Conservation (phyloP, 257 asterid species). For the Ballota nigra region DNA sequence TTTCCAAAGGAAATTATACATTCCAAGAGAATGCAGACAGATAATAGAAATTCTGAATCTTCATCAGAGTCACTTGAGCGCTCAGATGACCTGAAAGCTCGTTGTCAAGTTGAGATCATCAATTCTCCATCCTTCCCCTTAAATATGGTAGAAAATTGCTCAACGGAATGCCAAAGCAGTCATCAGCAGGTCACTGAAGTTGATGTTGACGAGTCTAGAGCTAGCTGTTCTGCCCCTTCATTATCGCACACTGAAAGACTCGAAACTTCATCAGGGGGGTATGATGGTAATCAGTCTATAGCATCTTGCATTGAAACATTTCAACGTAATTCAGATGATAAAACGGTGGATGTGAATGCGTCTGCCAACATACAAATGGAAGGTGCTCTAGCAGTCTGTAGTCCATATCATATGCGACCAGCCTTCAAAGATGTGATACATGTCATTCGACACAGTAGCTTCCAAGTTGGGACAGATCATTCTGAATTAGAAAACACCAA, state of each 20-base stretch:
- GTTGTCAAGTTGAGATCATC: neutral
- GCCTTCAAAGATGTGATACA: neutral
- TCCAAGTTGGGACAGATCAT: neutral
- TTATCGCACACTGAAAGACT: slow-evolving; percentile 42
- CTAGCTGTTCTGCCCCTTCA: slow-evolving; percentile 54
- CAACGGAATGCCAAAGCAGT: slow-evolving; percentile 16
- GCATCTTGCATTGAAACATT: slow-evolving; percentile 22
- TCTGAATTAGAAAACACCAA: neutral
- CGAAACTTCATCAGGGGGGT: slow-evolving; percentile 30
- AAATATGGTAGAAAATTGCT: slow-evolving; percentile 22
- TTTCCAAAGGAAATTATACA: slow-evolving; percentile 32
- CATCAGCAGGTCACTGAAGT: slow-evolving; percentile 40
- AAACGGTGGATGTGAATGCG: slow-evolving; percentile 27
- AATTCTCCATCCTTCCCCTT: slow-evolving; percentile 33
- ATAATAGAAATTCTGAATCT: neutral
- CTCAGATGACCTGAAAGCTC: neutral
- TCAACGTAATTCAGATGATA: slow-evolving; percentile 30
- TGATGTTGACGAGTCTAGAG: slow-evolving; percentile 43
- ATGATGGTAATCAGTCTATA: slow-evolving; percentile 27
- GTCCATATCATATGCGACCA: no score
- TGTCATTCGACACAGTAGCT: neutral
- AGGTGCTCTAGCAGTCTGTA: neutral
- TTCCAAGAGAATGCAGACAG: slow-evolving; percentile 44
- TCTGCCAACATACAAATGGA: slow-evolving; percentile 29
- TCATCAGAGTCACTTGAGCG: neutral